Evolutionary conservation across 768 basidiomycete genomes (phyloP), one percentile per base, ranked within the genome.

Genomic region (Auriscalpium orientale): DNA sequence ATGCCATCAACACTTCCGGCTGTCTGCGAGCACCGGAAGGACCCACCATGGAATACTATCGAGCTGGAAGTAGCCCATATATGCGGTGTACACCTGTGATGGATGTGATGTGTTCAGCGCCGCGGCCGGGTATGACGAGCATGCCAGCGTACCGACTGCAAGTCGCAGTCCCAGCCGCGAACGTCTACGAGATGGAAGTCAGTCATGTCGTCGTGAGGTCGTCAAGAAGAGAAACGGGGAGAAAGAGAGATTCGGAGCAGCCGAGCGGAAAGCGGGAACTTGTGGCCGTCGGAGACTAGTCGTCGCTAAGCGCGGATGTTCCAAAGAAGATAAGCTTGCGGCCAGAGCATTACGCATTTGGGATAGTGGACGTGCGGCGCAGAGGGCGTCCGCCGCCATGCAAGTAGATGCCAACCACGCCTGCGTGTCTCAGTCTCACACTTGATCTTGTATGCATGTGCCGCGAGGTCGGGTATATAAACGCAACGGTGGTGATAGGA

Each of bases 131-230:
- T 33, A 21, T 50, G 21, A 40, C 46, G 15, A 57, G 28, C 28
- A 28, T 7, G 28, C 28, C 28, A 53, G 74, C 83, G 55, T 58
- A 90, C 88, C 48, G 87, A 87, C 63, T 87, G 85, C 6, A 89
- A 76, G 68, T 90, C 87, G 61, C 82, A 88, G 64, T 87, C 82
- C 89, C 89, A 91, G 20, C 86, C 87, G 57, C 75, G 76, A 16
- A 85, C 85, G 59, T 88, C 84, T 45, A 89, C 89, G 20, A 88
- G 71, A 20, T 81, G 81, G 66, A 87, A 87, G 67, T 88, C 83
- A 35, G 82, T 71, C 85, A 84, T 85, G 33, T 28, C 36, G 37
- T 51, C 18, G 46, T 18, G 34, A 43, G 43, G 21, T 44, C 50
- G 33, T 36, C 9, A 51, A 51, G 28, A 35, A 15, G 8, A 8